A percentile compares a stretch with the other conserved stretches of the same genome.
These are phyloP conservation scores for Coniochaeta sp. DNA, from an alignment of 2,329 filamentous ascomycete genomes.

Conservation along the genomic window DNA sequence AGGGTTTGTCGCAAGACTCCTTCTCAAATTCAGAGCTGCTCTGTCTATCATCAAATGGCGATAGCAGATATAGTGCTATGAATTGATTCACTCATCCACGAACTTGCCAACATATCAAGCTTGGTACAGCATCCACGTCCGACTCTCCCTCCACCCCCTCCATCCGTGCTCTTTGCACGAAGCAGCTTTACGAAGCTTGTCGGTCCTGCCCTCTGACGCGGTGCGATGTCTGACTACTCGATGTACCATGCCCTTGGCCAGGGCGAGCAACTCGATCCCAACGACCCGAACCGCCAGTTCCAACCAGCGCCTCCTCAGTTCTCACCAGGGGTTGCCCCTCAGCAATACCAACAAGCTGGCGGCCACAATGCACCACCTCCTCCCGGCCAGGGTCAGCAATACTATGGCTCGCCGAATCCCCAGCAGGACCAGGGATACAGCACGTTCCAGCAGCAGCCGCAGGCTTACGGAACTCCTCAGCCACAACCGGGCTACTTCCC, in stretches of 20 bases:
- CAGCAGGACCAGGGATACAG: conserved; percentile 9
- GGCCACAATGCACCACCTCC: conserved; percentile 30
- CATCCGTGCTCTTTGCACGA: not conserved
- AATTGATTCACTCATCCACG: not conserved
- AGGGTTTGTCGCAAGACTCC: conserved; percentile 2
- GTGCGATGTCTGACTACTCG: conserved; percentile 32
- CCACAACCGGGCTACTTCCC: conserved; percentile 20
- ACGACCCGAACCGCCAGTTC: conserved; percentile 38
- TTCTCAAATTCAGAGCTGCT: not conserved
- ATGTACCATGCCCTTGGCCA: conserved; percentile 45
- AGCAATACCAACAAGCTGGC: conserved; percentile 43
- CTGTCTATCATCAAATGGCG: not conserved
- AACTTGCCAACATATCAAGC: not conserved
- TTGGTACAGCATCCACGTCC: not conserved
- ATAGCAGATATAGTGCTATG: not conserved
- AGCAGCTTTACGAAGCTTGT: not conserved
- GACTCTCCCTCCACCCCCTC: not conserved
- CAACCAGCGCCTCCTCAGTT: conserved; percentile 36
- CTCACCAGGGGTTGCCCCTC: conserved; percentile 43
- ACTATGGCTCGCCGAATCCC: conserved; percentile 20
- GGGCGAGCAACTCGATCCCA: conserved; percentile 41
- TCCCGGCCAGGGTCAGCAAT: conserved; percentile 29
- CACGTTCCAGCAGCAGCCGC: not conserved
- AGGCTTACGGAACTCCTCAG: not conserved
- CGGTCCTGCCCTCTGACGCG: not conserved